These are phyloP conservation scores for Globisporangium recalcitrans DNA, from an alignment of 352 stramenopile genomes.

Conservation along the genomic window DNA sequence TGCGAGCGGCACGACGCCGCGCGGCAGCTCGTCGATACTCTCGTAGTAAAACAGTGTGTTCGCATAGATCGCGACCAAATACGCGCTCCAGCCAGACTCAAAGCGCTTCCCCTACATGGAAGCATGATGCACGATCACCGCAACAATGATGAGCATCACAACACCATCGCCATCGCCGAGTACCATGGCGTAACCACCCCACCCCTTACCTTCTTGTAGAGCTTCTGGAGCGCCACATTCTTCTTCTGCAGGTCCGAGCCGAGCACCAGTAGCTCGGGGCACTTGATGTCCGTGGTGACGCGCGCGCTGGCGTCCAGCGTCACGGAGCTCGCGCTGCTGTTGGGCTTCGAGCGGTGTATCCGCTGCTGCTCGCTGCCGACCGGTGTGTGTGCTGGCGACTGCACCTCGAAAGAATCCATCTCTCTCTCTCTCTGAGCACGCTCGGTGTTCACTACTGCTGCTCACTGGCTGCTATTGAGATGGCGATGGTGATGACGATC, in stretches of 20 bases:
- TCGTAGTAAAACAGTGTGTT: constrained; percentile 66
- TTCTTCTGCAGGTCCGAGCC: constrained; percentile 41
- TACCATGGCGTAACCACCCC: background rate
- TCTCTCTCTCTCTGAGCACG: background rate
- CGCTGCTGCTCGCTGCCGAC: background rate
- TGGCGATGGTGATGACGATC: background rate
- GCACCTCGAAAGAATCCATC: background rate
- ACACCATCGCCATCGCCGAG: background rate
- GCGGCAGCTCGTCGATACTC: constrained; percentile 38
- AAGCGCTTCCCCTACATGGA: constrained; percentile 42
- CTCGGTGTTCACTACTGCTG: background rate
- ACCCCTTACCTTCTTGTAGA: constrained; percentile 45
- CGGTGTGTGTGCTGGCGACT: background rate
- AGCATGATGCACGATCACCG: background rate
- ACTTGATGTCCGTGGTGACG: constrained; percentile 21
- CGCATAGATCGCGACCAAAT: constrained; percentile 56
- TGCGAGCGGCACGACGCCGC: constrained; percentile 44
- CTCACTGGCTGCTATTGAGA: background rate
- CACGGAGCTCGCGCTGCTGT: constrained; percentile 14
- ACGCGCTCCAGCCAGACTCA: constrained; percentile 53
- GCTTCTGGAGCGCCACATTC: constrained; percentile 27
- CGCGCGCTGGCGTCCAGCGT: constrained; percentile 12
- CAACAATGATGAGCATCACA: constrained; percentile 4
- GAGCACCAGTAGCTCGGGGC: constrained; percentile 44
- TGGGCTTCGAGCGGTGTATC: constrained; percentile 9